Percentiles rank a stretch among this genome's conserved stretches.
These are phyloP conservation scores for Blastobotrys apis DNA, from an alignment of 1,139 yeast species.

Conservation along the genomic window DNA sequence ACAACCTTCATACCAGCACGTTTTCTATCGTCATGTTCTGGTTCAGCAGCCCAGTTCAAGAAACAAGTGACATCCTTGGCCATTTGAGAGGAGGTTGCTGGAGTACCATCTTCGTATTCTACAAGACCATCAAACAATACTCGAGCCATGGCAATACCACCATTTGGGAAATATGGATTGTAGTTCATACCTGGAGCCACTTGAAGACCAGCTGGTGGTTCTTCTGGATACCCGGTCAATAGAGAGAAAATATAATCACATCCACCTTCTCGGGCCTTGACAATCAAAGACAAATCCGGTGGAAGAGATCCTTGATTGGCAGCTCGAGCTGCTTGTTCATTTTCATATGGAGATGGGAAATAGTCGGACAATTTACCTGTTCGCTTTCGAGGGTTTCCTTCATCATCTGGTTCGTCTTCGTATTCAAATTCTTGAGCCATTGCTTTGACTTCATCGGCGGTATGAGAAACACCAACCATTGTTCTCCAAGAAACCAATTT, in stretches of 20 bases:
- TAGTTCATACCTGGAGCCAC: constrained; percentile 93
- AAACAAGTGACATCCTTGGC: constrained; percentile 96
- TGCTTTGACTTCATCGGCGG: constrained; percentile 83
- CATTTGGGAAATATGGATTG: constrained; percentile 99
- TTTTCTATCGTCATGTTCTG: constrained; percentile 98
- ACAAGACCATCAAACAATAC: constrained; percentile 95
- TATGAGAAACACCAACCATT: constrained; percentile 94
- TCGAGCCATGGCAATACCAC: constrained; percentile 98
- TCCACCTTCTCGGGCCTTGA: constrained; percentile 99
- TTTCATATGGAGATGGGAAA: constrained; percentile 92
- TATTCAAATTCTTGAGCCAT: constrained; percentile 97
- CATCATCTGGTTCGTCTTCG: constrained; percentile 99
- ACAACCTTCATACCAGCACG: constrained; percentile 93
- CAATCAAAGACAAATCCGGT: constrained; percentile 94
- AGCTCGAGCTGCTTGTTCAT: constrained; percentile 99
- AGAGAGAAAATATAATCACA: constrained; percentile 91
- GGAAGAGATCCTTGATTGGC: constrained; percentile 99
- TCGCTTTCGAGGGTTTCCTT: constrained; percentile 98
- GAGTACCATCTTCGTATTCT: constrained; percentile 98
- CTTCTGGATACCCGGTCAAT: constrained; percentile 98
- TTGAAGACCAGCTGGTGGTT: constrained; percentile 94
- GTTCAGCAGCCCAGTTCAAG: constrained; percentile 98
- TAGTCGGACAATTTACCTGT: constrained; percentile 97
- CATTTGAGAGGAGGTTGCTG: constrained; percentile 98
- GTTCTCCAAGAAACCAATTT: constrained; percentile 99